Evolutionary conservation across 225 moss, liverwort and hornwort genomes (phyloP), one percentile per base, ranked within the genome.

Genomic region (Straminergon stramineum): DNA sequence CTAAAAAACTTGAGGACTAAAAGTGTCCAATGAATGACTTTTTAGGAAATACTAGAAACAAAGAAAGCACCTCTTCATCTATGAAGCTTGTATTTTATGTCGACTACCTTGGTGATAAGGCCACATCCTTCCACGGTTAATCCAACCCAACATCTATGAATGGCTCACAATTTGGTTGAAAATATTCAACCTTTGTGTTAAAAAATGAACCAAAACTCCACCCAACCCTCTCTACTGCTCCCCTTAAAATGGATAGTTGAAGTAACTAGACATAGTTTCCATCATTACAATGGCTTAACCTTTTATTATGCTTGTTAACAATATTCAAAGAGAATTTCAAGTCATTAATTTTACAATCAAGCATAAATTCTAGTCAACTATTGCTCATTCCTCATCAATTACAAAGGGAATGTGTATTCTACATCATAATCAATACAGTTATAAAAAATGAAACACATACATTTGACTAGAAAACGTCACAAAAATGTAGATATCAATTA

Each of bases 311-410:
- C 39, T 39, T 11, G 37, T 67, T 37, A 3, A 37, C 20, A 20
- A 67, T 21, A 17, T 0, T 21, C 4, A 21, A 0, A 67, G 6
- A 67, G 19, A 67, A 67, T 67, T 67, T 67, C 5, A 20, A 67
- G 20, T 35, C 67, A 67, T 35, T n/a, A n/a, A n/a, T n/a, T 35
- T 70, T 39, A n/a, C 8, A 70, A 39, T 70, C 4, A 2, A 67
- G 12, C n/a, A 69, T n/a, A n/a, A n/a, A n/a, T 23, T n/a, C 13
- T 0, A 0, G 13, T 23, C n/a, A n/a, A 68, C 1, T n/a, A 6
- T 0, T 68, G 1, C 3, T 68, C 4, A 12, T 18, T 34, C 3
- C 3, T 67, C 35, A 67, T 20, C 0, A 66, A 5, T 67, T 68
- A 21, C 12, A 68, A 68, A 17, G 9, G 6, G 2, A 69, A n/a